phyloP scores from a whole-genome alignment of 2,329 filamentous ascomycete genomes.

The Eutypa lata region DNA sequence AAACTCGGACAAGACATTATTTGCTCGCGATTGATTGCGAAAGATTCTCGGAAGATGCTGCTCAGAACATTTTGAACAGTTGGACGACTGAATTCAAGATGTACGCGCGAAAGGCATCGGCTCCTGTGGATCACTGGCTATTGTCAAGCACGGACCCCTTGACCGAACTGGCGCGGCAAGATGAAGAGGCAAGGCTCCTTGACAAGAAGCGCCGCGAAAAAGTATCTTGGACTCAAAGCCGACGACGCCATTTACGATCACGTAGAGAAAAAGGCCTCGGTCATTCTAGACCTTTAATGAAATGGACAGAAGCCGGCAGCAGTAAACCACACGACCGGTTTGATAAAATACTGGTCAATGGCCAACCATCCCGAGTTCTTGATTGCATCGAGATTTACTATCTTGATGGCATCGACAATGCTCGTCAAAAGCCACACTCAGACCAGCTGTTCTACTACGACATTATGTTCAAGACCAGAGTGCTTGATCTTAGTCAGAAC shows the following conservation, averaged over 20 bases:
- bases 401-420: slow-evolving; percentile 44
- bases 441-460: slow-evolving; percentile 41
- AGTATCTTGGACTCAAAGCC: slow-evolving; percentile 54
- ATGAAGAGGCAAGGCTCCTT: slow-evolving; percentile 36
- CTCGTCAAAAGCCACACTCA: slow-evolving; percentile 8
- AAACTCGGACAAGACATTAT: slow-evolving; percentile 62
- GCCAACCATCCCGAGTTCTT: slow-evolving; percentile 56
- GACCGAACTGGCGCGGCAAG: slow-evolving; percentile 48
- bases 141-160: slow-evolving; percentile 51
- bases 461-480: slow-evolving; percentile 37
- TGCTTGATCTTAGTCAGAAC: slow-evolving; percentile 70
- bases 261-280: slow-evolving; percentile 51
- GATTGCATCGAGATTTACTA: slow-evolving; percentile 65
- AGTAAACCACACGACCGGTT: slow-evolving; percentile 26
- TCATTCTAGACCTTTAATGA: slow-evolving; percentile 53
- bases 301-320: slow-evolving; percentile 54
- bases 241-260: slow-evolving; percentile 55
- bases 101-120: slow-evolving; percentile 57
- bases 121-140: slow-evolving; percentile 60
- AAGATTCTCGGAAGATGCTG: slow-evolving; percentile 8
- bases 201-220: slow-evolving; percentile 28
- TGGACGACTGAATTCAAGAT: slow-evolving; percentile 44
- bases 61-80: slow-evolving; percentile 19
- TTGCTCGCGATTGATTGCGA: slow-evolving; percentile 50
- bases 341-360: slow-evolving; percentile 32